Evolutionary conservation across 2,329 filamentous ascomycete species (phyloP).

Genomic region (Bipolaris zeicola): DNA sequence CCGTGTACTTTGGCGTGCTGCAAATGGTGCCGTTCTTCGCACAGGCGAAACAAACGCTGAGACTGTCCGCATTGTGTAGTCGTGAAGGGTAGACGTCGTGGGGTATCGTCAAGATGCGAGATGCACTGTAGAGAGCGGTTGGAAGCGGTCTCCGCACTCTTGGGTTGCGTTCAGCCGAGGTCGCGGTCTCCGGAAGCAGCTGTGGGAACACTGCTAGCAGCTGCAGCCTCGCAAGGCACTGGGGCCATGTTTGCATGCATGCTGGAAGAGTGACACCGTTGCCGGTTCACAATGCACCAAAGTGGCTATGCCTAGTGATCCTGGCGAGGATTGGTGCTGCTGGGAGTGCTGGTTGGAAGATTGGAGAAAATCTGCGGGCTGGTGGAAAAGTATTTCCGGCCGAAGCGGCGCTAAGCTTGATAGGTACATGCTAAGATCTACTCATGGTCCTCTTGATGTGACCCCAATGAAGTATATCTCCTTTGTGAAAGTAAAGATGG

Average conservation of each 20-base stretch:
- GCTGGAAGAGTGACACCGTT: not conserved
- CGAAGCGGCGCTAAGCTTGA: constrained; percentile 8
- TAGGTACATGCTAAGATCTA: not conserved
- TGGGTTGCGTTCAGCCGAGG: constrained; percentile 42
- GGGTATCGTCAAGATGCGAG: constrained; percentile 23
- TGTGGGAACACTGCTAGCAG: constrained; percentile 6
- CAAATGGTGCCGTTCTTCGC: constrained; percentile 25
- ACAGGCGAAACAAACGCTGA: constrained; percentile 38
- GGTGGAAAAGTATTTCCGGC: constrained; percentile 25
- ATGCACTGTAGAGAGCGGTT: constrained; percentile 33
- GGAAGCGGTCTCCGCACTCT: constrained; percentile 40
- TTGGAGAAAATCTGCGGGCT: constrained; percentile 13
- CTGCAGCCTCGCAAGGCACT: constrained; percentile 5
- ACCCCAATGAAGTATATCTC: not conserved
- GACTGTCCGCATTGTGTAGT: constrained; percentile 36
- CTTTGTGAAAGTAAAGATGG: not conserved
- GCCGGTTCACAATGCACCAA: constrained; percentile 4
- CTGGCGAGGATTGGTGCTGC: constrained; percentile 14
- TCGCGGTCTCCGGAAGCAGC: constrained; percentile 25
- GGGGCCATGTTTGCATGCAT: constrained; percentile 10
- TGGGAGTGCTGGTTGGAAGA: constrained; percentile 11
- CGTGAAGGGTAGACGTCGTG: constrained; percentile 21
- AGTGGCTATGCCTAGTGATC: constrained; percentile 10
- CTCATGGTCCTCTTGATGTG: not conserved
- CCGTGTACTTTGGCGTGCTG: constrained; percentile 32